phyloP scores from a whole-genome alignment of 306 rosid genomes.

The Hippophae tibetana region DNA sequence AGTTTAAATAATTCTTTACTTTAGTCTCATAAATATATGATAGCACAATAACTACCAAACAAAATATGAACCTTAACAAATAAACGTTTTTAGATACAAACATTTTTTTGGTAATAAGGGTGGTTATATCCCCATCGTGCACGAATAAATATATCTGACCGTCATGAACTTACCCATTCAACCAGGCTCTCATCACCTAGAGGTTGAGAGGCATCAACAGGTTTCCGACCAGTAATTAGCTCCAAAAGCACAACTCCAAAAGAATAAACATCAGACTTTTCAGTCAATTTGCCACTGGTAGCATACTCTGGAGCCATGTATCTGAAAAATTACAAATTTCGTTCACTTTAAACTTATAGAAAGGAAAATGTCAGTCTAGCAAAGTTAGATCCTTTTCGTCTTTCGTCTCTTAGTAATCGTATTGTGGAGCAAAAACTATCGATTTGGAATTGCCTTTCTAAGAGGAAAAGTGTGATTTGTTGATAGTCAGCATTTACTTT shows the following conservation, averaged over 20 bases:
- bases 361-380: too few relatives aligned
- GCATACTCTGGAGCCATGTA: slow-evolving; percentile 99
- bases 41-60: not conserved
- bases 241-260: slow-evolving; percentile 92
- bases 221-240: slow-evolving; percentile 88
- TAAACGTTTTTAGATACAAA: not conserved
- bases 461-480: not conserved
- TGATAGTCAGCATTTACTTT: not conserved
- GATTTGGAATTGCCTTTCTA: too few relatives aligned
- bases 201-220: slow-evolving; percentile 94
- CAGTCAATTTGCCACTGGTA: slow-evolving; percentile 94
- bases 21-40: too few relatives aligned
- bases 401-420: too few relatives aligned
- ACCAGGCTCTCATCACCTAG: slow-evolving; percentile 90
- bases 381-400: too few relatives aligned
- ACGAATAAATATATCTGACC: not conserved
- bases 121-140: not conserved
- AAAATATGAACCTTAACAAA: not conserved
- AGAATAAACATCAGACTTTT: slow-evolving; percentile 92
- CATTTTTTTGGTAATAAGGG: not conserved
- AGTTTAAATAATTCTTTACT: not conserved
- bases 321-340: slow-evolving; percentile 37
- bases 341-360: slow-evolving; percentile 18
- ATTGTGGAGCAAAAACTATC: too few relatives aligned
- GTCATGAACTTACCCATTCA: slow-evolving; percentile 70